A percentile compares a stretch with the other conserved stretches of the same genome.
Evolutionary conservation across 208 protist species (phyloP).

Genomic region (Crithidia bombi): DNA sequence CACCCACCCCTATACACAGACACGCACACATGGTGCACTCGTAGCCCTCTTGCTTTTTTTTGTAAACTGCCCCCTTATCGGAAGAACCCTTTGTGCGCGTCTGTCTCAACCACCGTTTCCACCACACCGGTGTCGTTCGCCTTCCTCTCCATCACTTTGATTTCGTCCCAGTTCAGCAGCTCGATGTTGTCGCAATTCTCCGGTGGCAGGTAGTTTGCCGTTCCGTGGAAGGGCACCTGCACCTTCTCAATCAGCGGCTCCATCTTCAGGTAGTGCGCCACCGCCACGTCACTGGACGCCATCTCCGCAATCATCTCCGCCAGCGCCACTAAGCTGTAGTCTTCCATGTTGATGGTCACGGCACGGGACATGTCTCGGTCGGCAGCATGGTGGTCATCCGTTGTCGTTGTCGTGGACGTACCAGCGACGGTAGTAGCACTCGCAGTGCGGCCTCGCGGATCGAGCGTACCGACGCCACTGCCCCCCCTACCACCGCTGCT

Average conservation of each 20-base stretch:
- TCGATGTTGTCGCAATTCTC: slow-evolving; percentile 91
- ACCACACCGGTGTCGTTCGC: slow-evolving; percentile 29
- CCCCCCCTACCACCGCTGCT: neutral
- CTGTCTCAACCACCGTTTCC: slow-evolving; percentile 67
- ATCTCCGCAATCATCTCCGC: slow-evolving; percentile 83
- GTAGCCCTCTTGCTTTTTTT: neutral
- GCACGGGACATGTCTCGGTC: slow-evolving; percentile 15
- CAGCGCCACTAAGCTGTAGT: slow-evolving; percentile 83
- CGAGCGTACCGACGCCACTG: neutral
- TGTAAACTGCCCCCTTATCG: slow-evolving; percentile 32
- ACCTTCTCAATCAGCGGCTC: slow-evolving; percentile 86
- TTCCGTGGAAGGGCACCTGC: slow-evolving; percentile 73
- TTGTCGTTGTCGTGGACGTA: neutral
- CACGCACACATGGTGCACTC: neutral
- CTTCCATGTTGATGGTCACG: slow-evolving; percentile 67
- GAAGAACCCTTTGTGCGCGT: slow-evolving; percentile 75
- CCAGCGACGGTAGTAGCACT: neutral
- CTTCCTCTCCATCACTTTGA: slow-evolving; percentile 60
- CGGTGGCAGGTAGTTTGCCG: slow-evolving; percentile 71
- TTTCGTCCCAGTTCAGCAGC: slow-evolving; percentile 67
- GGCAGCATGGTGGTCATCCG: neutral
- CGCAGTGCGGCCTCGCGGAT: neutral
- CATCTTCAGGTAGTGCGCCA: slow-evolving; percentile 68
- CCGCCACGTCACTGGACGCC: slow-evolving; percentile 46
- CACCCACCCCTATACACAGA: neutral